Conservation (phyloP, 2,329 filamentous ascomycete species). For the Fusarium concolor region DNA sequence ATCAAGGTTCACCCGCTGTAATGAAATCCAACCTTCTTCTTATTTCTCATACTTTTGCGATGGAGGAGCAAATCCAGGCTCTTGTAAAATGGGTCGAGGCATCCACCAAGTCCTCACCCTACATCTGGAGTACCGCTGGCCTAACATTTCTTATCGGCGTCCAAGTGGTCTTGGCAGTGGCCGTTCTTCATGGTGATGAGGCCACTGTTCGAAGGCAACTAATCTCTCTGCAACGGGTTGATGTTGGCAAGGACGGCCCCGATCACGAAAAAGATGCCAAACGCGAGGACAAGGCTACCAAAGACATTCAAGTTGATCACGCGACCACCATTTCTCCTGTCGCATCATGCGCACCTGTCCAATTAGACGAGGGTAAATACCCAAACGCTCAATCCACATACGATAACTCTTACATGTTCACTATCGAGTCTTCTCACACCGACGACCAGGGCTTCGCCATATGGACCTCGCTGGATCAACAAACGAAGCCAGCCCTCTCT, state of each 20-base stretch:
- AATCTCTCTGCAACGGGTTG: rapidly evolving
- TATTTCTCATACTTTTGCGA: neutral
- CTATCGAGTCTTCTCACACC: neutral
- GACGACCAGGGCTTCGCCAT: neutral
- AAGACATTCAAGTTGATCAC: rapidly evolving
- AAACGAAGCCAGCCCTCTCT: neutral
- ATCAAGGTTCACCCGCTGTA: rapidly evolving
- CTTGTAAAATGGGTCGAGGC: neutral
- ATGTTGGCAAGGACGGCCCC: rapidly evolving
- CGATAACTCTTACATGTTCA: neutral
- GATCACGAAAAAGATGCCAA: rapidly evolving
- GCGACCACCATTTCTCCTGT: neutral
- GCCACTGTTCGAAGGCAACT: constrained; percentile 12
- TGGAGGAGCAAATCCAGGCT: neutral
- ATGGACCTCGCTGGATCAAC: neutral
- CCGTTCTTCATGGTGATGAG: constrained; percentile 6
- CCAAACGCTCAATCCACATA: rapidly evolving
- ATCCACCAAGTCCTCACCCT: neutral
- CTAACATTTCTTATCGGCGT: constrained; percentile 18
- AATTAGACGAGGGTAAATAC: neutral
- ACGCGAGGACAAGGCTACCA: rapidly evolving
- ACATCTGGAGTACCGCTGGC: constrained; percentile 7
- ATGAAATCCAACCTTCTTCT: neutral
- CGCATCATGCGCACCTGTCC: neutral
- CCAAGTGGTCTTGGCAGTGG: constrained; percentile 6